These are phyloP conservation scores for Pichia californica DNA, from an alignment of 805 yeast species.

Conservation along the genomic window DNA sequence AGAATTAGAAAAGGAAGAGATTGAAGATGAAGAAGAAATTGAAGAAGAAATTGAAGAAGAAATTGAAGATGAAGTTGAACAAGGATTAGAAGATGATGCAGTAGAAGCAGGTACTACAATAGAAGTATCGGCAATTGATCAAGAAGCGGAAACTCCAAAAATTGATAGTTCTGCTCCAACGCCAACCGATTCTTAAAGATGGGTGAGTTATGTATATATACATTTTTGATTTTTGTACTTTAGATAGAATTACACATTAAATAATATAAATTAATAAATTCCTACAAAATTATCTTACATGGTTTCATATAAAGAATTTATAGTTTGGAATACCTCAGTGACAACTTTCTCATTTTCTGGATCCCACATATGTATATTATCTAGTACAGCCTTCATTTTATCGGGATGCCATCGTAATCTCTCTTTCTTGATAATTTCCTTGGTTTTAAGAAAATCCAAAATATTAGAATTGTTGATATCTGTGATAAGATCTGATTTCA, in stretches of 20 bases:
- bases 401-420: conserved; percentile 71
- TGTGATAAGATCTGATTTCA: conserved; percentile 6
- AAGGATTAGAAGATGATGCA: conserved; percentile 15
- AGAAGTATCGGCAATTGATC: not conserved
- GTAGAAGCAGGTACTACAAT: too few relatives aligned
- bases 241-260: too few relatives aligned
- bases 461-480: conserved; percentile 15
- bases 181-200: conserved; percentile 1
- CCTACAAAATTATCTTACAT: not conserved
- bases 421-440: conserved; percentile 36
- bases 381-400: conserved; percentile 35
- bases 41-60: conserved; percentile 29
- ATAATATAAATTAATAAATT: not conserved
- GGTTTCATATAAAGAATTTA: conserved; percentile 34
- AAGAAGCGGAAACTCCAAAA: conserved; percentile 8
- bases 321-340: conserved; percentile 37
- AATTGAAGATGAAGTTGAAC: conserved; percentile 18
- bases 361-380: conserved; percentile 2
- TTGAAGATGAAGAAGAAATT: conserved; percentile 17
- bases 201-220: too few relatives aligned
- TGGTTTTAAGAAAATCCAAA: conserved; percentile 13
- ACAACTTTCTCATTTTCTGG: conserved; percentile 15
- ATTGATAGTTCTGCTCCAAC: conserved; percentile 8
- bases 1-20: conserved; percentile 25
- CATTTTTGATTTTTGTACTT: not conserved